Evolutionary conservation across 306 rosid species (phyloP).

Genomic region (Inga leiocalycina): DNA sequence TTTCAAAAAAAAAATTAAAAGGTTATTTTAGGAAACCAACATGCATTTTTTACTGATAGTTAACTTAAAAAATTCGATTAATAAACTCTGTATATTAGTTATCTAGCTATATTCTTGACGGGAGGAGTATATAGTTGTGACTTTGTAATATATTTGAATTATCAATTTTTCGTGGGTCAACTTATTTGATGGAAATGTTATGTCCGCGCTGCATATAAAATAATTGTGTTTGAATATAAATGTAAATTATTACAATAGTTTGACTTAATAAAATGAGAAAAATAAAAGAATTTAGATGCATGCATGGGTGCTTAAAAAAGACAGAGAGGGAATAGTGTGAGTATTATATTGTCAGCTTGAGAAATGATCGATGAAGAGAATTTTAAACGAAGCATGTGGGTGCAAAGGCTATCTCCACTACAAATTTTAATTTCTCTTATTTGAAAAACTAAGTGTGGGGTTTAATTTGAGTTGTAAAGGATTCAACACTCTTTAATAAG

Average conservation of each 20-base stretch:
- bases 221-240: background rate
- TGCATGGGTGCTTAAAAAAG: background rate
- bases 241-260: background rate
- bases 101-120: no score
- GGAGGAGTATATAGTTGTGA: background rate
- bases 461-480: background rate
- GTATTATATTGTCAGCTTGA: background rate
- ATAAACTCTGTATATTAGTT: no score
- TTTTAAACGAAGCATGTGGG: slow-evolving; percentile 20
- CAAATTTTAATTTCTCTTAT: background rate
- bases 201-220: background rate
- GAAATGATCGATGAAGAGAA: slow-evolving; percentile 10
- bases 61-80: no score
- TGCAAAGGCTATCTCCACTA: slow-evolving; percentile 9
- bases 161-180: background rate
- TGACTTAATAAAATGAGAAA: background rate
- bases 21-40: no score
- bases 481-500: background rate
- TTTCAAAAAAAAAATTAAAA: no score
- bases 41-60: no score
- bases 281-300: background rate
- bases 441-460: background rate
- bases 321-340: background rate
- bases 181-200: background rate
- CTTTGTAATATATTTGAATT: background rate